A percentile compares a stretch with the other conserved stretches of the same genome.
Evolutionary conservation across 225 moss, liverwort and hornwort genomes (phyloP).

Genomic region (Anthoceros angustus): DNA sequence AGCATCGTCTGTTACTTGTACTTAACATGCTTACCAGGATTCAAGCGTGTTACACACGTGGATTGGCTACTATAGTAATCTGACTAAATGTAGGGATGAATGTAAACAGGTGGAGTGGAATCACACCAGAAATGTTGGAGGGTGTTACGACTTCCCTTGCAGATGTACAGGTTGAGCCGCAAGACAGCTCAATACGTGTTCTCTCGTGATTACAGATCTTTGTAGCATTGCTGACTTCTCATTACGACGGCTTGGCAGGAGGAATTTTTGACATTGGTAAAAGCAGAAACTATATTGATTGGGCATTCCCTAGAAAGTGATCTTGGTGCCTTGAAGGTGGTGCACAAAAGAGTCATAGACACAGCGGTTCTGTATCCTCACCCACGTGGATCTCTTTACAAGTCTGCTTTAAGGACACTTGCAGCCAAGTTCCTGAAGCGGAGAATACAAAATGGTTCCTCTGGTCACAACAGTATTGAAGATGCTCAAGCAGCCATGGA

Average conservation of each 20-base stretch:
- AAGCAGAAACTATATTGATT: conserved; percentile 57
- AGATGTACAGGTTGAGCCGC: conserved; percentile 33
- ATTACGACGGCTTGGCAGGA: conserved; percentile 4
- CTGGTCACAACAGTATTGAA: conserved; percentile 83
- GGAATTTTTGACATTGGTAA: conserved; percentile 38
- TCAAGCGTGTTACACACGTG: too few species aligned
- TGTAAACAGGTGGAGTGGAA: conserved; percentile 49
- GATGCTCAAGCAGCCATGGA: conserved; percentile 92
- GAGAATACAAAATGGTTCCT: conserved; percentile 52
- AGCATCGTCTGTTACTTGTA: too few species aligned
- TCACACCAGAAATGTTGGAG: conserved; percentile 65
- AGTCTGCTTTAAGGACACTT: conserved; percentile 61
- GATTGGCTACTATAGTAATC: too few species aligned
- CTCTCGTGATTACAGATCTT: too few species aligned
- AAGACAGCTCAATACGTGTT: background rate
- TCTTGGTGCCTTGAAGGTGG: conserved; percentile 48
- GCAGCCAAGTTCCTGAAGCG: conserved; percentile 43
- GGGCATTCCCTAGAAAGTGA: conserved; percentile 89
- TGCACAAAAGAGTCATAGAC: conserved; percentile 75
- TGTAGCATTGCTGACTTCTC: background rate
- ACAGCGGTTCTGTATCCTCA: conserved; percentile 73
- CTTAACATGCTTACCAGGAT: too few species aligned
- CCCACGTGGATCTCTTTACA: conserved; percentile 38
- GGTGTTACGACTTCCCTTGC: conserved; percentile 49
- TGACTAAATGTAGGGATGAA: background rate